Percentiles rank a stretch among this genome's conserved stretches.
Evolutionary conservation across 2,329 filamentous ascomycete genomes (phyloP).

Genomic region (Monascus ruber): DNA sequence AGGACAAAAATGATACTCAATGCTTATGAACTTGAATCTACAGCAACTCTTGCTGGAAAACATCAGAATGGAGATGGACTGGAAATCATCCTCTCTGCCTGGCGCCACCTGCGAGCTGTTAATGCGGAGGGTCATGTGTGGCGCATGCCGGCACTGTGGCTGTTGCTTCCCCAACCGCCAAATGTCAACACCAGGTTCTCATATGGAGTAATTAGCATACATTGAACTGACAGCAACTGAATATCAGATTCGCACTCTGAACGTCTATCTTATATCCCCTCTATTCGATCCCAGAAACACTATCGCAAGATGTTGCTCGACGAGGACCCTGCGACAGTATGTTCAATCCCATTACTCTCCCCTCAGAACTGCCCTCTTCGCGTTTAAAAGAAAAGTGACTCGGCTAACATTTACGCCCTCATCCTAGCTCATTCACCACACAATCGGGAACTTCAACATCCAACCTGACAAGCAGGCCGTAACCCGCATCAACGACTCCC

Average conservation of each 20-base stretch:
- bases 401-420: constrained; percentile 2
- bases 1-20: background rate
- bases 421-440: constrained; percentile 73
- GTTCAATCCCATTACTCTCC: constrained; percentile 11
- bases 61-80: background rate
- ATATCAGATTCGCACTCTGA: too few relatives aligned
- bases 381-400: background rate
- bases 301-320: constrained; percentile 71
- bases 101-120: constrained; percentile 15
- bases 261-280: too few relatives aligned
- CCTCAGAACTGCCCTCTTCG: too few relatives aligned
- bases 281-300: constrained; percentile 1
- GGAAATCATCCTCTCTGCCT: constrained; percentile 1
- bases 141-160: constrained; percentile 18
- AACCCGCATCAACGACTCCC: constrained; percentile 69
- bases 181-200: constrained; percentile 8
- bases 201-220: too few relatives aligned
- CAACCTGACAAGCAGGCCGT: constrained; percentile 75
- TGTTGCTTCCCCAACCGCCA: constrained; percentile 29
- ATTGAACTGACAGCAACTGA: too few relatives aligned
- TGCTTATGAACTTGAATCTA: background rate
- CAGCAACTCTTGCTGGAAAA: constrained; percentile 1
- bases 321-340: constrained; percentile 77
- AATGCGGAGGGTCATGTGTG: constrained; percentile 17
- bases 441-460: constrained; percentile 91